A percentile compares a stretch with the other conserved stretches of the same genome.
Evolutionary conservation across 2,329 filamentous ascomycete genomes (phyloP).

Genomic region (Alternaria brassicicola): DNA sequence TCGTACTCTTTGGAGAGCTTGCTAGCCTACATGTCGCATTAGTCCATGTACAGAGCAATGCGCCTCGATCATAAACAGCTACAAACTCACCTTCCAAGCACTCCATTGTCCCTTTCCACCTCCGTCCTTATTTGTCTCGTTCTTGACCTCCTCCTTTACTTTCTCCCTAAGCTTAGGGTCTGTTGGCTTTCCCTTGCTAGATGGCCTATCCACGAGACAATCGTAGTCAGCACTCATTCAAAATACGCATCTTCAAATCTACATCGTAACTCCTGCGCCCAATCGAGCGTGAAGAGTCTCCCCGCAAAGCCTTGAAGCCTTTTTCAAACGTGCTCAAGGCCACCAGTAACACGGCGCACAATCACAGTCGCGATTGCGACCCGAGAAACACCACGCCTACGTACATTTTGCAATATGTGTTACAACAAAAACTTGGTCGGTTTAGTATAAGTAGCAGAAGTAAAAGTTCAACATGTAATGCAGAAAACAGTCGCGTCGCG

Average conservation of each 20-base stretch:
- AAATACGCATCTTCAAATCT: neutral
- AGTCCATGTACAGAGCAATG: neutral
- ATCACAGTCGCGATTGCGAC: neutral
- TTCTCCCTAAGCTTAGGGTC: conserved; percentile 54
- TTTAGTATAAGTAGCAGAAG: neutral
- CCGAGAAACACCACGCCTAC: neutral
- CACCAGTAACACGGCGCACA: neutral
- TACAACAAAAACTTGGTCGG: neutral
- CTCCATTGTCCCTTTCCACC: conserved; percentile 56
- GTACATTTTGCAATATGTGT: neutral
- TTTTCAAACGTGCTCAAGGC: neutral
- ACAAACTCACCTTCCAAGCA: conserved; percentile 52
- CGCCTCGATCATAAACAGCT: neutral
- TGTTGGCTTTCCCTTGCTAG: conserved; percentile 54
- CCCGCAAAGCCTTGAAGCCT: neutral
- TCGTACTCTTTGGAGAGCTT: conserved; percentile 54
- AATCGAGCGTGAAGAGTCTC: neutral
- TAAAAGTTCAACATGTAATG: neutral
- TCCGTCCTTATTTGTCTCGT: conserved; percentile 54
- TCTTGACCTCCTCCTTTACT: conserved; percentile 55
- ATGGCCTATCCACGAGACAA: conserved; percentile 30
- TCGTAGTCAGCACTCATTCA: neutral
- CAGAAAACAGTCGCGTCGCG: neutral
- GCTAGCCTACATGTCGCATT: conserved; percentile 37
- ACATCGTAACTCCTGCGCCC: neutral